Evolutionary conservation across 2,329 filamentous ascomycete genomes (phyloP).

Genomic region (Clonostachys solani): DNA sequence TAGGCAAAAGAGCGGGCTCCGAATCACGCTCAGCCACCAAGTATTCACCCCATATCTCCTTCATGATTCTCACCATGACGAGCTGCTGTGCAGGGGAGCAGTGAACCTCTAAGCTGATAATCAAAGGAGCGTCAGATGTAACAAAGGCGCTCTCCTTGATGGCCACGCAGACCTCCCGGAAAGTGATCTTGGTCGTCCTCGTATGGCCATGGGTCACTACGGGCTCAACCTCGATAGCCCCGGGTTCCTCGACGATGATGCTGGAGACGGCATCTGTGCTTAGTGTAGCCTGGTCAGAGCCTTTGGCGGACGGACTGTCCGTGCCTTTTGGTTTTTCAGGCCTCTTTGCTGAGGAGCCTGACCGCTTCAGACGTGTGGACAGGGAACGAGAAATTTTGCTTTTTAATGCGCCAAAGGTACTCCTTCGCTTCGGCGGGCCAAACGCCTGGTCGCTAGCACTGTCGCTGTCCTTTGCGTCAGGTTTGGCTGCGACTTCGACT

Average conservation of each 20-base stretch:
- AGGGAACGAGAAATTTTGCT: constrained; percentile 45
- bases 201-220: constrained; percentile 86
- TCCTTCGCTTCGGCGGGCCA: background rate
- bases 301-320: background rate
- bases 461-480: constrained; percentile 11
- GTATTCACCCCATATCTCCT: constrained; percentile 71
- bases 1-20: constrained; percentile 51
- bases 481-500: background rate
- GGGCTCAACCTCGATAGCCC: constrained; percentile 51
- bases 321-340: constrained; percentile 18
- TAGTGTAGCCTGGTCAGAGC: background rate
- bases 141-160: constrained; percentile 78
- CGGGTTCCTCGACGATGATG: background rate
- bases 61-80: constrained; percentile 90
- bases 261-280: background rate
- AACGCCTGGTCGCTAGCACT: background rate
- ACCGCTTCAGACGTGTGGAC: constrained; percentile 40
- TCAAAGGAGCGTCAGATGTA: constrained; percentile 74
- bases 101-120: constrained; percentile 92
- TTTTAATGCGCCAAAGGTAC: constrained; percentile 33
- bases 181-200: constrained; percentile 81
- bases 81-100: constrained; percentile 76
- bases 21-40: constrained; percentile 54
- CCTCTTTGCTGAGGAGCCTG: constrained; percentile 37
- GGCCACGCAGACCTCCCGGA: constrained; percentile 78